Conservation (phyloP, 805 yeast species). For the Scheffersomyces ergatensis region DNA sequence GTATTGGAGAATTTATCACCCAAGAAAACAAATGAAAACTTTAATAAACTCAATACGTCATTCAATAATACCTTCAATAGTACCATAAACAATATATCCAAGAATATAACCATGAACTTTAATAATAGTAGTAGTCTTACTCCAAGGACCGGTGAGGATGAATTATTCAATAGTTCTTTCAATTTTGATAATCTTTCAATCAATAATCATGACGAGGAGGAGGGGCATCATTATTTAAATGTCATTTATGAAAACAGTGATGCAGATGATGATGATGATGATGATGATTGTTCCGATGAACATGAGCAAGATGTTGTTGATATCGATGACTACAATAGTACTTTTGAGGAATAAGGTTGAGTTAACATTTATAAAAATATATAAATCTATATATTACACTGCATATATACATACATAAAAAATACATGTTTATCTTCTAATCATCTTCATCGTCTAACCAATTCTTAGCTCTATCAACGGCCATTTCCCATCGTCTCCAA, state of each 20-base stretch:
- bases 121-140: constrained; percentile 1
- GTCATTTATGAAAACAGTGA: constrained; percentile 2
- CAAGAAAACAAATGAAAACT: constrained; percentile 10
- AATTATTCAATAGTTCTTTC: constrained; percentile 23
- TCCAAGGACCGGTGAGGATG: constrained; percentile 4
- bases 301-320: constrained; percentile 14
- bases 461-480: constrained; percentile 74
- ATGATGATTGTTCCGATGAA: constrained; percentile 7
- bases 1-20: constrained; percentile 24
- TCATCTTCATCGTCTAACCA: constrained; percentile 58
- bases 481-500: constrained; percentile 83
- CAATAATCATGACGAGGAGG: neutral
- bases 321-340: constrained; percentile 25
- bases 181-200: constrained; percentile 18
- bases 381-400: neutral
- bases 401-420: neutral
- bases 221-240: neutral
- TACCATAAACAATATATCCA: constrained; percentile 2
- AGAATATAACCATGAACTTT: neutral
- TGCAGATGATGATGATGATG: constrained; percentile 1
- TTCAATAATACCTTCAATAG: constrained; percentile 1
- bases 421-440: neutral
- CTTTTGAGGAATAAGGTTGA: constrained; percentile 1
- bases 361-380: neutral
- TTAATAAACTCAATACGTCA: neutral